A percentile compares a stretch with the other conserved stretches of the same genome.
phyloP scores from a whole-genome alignment of 140 eudicot genomes.

The Oenanthe javanica region DNA sequence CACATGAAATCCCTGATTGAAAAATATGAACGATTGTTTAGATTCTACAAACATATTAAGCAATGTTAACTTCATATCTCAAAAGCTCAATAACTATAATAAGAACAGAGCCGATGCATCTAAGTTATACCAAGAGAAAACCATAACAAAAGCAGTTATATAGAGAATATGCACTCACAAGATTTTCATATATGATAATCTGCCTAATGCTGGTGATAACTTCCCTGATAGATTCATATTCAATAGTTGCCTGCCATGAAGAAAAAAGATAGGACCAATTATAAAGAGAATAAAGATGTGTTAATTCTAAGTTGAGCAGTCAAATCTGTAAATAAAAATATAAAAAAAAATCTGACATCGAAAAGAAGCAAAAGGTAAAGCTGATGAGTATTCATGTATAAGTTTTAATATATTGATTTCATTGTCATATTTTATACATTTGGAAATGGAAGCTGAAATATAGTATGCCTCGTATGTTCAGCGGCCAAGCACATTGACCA shows the following conservation, averaged over 20 bases:
- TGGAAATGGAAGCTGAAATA: background rate
- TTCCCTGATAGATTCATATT: constrained; percentile 50
- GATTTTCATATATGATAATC: constrained; percentile 52
- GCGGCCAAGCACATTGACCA: background rate
- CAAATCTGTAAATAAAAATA: background rate
- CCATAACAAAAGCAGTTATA: background rate
- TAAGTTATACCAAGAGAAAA: background rate
- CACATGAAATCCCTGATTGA: constrained; percentile 78
- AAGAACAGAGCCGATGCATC: background rate
- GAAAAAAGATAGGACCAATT: background rate
- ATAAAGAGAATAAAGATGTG: background rate
- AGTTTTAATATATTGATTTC: background rate
- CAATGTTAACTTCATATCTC: background rate
- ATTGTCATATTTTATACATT: background rate
- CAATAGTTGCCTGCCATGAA: constrained; percentile 40
- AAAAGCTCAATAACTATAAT: background rate
- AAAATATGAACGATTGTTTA: constrained; percentile 16
- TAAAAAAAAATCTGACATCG: too few relatives aligned
- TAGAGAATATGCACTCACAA: constrained; percentile 42
- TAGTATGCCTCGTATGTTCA: background rate
- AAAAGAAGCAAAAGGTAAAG: background rate
- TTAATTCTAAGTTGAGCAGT: background rate
- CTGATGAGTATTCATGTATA: background rate
- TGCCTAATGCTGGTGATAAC: constrained; percentile 68
- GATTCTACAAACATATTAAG: constrained; percentile 2